Evolutionary conservation across 768 basidiomycete genomes (phyloP).

Genomic region (Russula olivacea): DNA sequence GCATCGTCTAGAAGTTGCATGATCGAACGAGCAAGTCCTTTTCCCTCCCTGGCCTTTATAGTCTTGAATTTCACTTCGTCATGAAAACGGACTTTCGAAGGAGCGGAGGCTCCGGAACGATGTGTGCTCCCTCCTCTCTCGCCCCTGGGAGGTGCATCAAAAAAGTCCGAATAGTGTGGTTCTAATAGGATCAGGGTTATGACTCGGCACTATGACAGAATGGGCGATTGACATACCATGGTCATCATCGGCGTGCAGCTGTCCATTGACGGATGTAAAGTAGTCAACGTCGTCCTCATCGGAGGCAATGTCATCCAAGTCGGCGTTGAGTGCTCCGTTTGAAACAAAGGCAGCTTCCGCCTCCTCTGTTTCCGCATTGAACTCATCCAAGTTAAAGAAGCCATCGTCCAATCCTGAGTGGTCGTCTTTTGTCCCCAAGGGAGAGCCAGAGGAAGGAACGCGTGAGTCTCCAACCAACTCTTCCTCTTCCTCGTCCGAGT

Average conservation of each 20-base stretch:
- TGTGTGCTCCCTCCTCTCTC: constrained; percentile 26
- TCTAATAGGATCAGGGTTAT: constrained; percentile 36
- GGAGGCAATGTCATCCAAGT: constrained; percentile 42
- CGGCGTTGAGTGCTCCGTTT: constrained; percentile 50
- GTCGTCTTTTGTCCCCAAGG: constrained; percentile 27
- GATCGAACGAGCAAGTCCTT: constrained; percentile 48
- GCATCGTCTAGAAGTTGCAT: constrained; percentile 39
- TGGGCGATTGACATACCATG: neutral
- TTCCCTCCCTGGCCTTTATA: constrained; percentile 64
- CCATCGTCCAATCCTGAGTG: constrained; percentile 70
- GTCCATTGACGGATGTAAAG: constrained; percentile 55
- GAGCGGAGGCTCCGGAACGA: constrained; percentile 20
- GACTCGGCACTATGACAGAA: neutral
- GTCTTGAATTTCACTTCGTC: constrained; percentile 77
- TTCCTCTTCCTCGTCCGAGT: constrained; percentile 21
- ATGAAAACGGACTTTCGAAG: constrained; percentile 61
- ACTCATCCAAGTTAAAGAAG: constrained; percentile 83
- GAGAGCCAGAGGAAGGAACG: neutral
- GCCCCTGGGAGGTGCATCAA: constrained; percentile 38
- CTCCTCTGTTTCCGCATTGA: constrained; percentile 81
- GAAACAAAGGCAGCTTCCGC: constrained; percentile 62
- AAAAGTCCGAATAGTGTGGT: constrained; percentile 72
- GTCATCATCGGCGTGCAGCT: constrained; percentile 1
- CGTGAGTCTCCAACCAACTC: constrained; percentile 1
- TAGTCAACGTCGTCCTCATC: constrained; percentile 61